These are phyloP conservation scores for Verticillium alfalfae DNA, from an alignment of 2,329 filamentous ascomycete genomes.

Conservation along the genomic window DNA sequence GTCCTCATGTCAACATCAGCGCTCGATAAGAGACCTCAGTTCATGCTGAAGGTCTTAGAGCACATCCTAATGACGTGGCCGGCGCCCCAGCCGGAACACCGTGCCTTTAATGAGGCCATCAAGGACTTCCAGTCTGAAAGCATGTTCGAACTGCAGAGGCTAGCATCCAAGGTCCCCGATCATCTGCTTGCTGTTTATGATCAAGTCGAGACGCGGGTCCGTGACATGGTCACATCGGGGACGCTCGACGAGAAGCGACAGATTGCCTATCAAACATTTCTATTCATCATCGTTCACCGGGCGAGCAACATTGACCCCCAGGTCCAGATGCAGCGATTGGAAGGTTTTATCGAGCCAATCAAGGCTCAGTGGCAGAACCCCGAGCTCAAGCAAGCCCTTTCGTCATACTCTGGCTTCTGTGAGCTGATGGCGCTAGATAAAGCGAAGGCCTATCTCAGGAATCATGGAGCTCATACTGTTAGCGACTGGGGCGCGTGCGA, in stretches of 20 bases:
- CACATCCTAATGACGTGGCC: slow-evolving; percentile 83
- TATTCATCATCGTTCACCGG: slow-evolving; percentile 93
- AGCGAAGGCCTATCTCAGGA: slow-evolving; percentile 73
- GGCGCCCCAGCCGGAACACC: slow-evolving; percentile 63
- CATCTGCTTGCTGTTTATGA: slow-evolving; percentile 85
- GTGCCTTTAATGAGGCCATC: slow-evolving; percentile 78
- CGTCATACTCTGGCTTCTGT: slow-evolving; percentile 74
- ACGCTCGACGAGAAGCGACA: slow-evolving; percentile 75
- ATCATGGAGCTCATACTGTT: slow-evolving; percentile 66
- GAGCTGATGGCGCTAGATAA: slow-evolving; percentile 72
- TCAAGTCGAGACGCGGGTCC: slow-evolving; percentile 76
- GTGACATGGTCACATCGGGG: slow-evolving; percentile 69
- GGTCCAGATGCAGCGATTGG: slow-evolving; percentile 66
- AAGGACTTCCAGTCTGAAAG: slow-evolving; percentile 83
- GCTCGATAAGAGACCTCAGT: slow-evolving; percentile 68
- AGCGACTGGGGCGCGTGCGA: slow-evolving; percentile 76
- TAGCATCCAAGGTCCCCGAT: slow-evolving; percentile 87
- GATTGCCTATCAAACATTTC: slow-evolving; percentile 80
- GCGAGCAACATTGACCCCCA: slow-evolving; percentile 66
- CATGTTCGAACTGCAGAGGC: slow-evolving; percentile 79
- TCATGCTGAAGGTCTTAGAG: slow-evolving; percentile 86
- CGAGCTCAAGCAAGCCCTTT: slow-evolving; percentile 62
- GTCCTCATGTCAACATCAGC: slow-evolving; percentile 81
- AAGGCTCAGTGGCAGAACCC: slow-evolving; percentile 73
- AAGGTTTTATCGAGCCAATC: slow-evolving; percentile 76